Conservation (phyloP, 2,329 filamentous ascomycete species). For the Pestalotiopsis sp. region DNA sequence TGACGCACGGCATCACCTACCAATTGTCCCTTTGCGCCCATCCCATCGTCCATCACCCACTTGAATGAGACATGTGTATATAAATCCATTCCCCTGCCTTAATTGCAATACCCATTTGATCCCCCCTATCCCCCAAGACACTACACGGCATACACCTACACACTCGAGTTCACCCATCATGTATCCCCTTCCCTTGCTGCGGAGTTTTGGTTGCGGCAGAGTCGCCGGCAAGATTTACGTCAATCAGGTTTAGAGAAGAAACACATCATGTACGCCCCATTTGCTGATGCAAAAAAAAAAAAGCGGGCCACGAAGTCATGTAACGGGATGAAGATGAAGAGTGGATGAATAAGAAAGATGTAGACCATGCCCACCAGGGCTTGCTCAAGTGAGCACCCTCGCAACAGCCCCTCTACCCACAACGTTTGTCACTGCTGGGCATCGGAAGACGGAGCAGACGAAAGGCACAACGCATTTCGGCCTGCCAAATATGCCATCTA, state of each 20-base stretch:
- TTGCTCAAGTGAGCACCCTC: slow-evolving; percentile 12
- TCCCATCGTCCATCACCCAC: slow-evolving; percentile 17
- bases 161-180: slow-evolving; percentile 22
- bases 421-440: slow-evolving; percentile 2
- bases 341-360: not conserved
- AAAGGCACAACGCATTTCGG: slow-evolving; percentile 8
- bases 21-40: not conserved
- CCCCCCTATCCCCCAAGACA: slow-evolving; percentile 24
- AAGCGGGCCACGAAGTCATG: slow-evolving; percentile 37
- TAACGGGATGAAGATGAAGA: slow-evolving; percentile 27
- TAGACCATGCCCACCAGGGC: not conserved
- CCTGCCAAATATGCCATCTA: not conserved
- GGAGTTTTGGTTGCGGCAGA: slow-evolving; percentile 37
- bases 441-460: not conserved
- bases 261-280: slow-evolving; percentile 36
- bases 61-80: slow-evolving; percentile 34
- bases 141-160: slow-evolving; percentile 26
- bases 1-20: not conserved
- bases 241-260: slow-evolving; percentile 35
- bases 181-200: slow-evolving; percentile 27
- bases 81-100: slow-evolving; percentile 29
- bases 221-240: slow-evolving; percentile 31
- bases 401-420: not conserved
- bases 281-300: slow-evolving; percentile 19
- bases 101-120: slow-evolving; percentile 31